Conservation (phyloP, 2,329 filamentous ascomycete species). For the Colletotrichum godetiae region DNA sequence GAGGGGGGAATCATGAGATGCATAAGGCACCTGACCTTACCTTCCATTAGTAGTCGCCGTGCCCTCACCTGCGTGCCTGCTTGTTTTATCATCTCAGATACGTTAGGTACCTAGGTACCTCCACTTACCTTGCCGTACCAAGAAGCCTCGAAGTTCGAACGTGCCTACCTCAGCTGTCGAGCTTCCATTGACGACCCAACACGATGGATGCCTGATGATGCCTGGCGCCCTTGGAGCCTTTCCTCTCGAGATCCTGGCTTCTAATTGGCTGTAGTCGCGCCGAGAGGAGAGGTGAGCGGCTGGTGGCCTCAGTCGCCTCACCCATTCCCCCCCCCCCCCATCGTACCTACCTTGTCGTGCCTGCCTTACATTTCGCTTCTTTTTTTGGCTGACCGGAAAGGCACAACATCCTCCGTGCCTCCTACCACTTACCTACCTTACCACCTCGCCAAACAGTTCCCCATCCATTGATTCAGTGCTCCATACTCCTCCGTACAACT, state of each 20-base stretch:
- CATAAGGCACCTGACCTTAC: no score
- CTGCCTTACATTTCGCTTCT: neutral
- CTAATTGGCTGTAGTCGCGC: neutral
- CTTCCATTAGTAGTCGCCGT: no score
- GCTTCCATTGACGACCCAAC: neutral
- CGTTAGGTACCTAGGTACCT: no score
- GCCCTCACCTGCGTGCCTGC: neutral
- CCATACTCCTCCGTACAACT: neutral
- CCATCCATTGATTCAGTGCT: neutral
- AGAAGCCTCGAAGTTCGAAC: no score
- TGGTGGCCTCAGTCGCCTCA: neutral
- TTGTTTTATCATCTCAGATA: neutral
- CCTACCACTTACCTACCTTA: neutral
- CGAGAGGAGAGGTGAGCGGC: neutral
- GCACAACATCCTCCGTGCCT: neutral
- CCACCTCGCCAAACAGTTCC: neutral
- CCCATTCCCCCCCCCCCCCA: no score
- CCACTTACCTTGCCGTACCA: no score
- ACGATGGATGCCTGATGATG: neutral
- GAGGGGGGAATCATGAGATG: no score
- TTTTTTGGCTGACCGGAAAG: neutral
- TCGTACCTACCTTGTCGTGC: neutral
- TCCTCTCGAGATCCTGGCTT: neutral
- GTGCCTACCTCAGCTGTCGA: no score
- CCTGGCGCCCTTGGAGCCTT: neutral